These are phyloP conservation scores for Tricholomella constricta DNA, from an alignment of 768 basidiomycete species.

Conservation along the genomic window DNA sequence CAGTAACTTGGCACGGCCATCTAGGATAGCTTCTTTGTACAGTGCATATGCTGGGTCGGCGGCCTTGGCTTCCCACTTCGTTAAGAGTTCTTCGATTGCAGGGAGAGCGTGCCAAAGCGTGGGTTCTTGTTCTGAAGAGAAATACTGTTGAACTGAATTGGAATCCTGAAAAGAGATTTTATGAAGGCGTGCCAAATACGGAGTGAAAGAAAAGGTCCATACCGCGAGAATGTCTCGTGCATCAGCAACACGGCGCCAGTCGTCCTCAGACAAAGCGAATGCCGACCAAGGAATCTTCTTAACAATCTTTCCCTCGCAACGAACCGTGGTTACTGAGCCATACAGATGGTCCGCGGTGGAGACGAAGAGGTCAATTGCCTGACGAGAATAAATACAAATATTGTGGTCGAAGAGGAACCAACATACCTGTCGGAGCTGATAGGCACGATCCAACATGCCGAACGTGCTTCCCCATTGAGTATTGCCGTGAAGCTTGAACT, in stretches of 20 bases:
- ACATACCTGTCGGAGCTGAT: conserved; percentile 9
- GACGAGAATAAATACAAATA: background rate
- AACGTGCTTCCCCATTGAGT: conserved; percentile 6
- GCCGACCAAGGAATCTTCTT: conserved; percentile 17
- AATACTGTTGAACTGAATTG: conserved; percentile 21
- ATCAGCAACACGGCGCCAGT: conserved; percentile 12
- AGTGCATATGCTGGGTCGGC: conserved; percentile 3
- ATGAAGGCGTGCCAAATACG: background rate
- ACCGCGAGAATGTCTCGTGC: conserved; percentile 9
- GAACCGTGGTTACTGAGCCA: conserved; percentile 14
- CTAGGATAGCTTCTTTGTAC: conserved; percentile 20
- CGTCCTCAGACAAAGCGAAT: conserved; percentile 7
- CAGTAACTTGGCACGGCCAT: conserved; percentile 24
- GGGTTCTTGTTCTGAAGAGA: conserved; percentile 24
- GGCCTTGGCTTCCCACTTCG: conserved; percentile 28
- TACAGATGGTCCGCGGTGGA: conserved; percentile 7
- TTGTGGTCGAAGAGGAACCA: background rate
- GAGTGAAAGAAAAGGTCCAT: background rate
- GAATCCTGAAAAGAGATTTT: conserved; percentile 16
- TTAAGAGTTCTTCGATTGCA: conserved; percentile 26
- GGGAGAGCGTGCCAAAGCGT: conserved; percentile 30
- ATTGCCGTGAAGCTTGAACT: conserved; percentile 24
- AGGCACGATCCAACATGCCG: conserved; percentile 8
- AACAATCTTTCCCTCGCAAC: background rate
- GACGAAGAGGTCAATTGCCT: conserved; percentile 16